Base-by-base conservation (phyloP, 2,329 filamentous ascomycete species). In the Berkeleyomyces rouxiae region DNA sequence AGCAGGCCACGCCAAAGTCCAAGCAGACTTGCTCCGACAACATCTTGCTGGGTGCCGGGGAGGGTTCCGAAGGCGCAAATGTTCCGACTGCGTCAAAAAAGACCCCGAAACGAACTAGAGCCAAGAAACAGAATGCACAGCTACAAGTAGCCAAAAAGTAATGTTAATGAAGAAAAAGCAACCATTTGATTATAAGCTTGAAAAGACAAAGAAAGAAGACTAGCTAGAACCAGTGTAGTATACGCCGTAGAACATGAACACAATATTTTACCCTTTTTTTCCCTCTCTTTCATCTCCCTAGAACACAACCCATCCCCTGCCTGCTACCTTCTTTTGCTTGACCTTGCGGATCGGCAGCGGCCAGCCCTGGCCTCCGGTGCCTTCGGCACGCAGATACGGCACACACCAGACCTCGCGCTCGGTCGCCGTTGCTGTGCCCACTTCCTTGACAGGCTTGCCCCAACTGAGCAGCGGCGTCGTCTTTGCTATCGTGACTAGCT, bases 371-470 rank as follows among this genome's bases (percentile, higher is more conserved):
- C 82, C 82, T 0, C 82, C 84, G 0, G 73, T 78, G 0, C 78
- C 82, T 69, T 90, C 87, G 0, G 87, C 85, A 60, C 84, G 76
- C 67, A 97, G 71, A 67, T 85, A 86, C 58, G 91, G 86, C 67
- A 92, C 82, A 2, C 95, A 87, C 82, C 88, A 95, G 68, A 87
- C 90, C 73, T 93, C 86, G 58, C 91, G 80, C 66, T 74, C 71
- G 1, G 69, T 69, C 36, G 70, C 69, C 57, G 71, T 74, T 47
- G 74, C 72, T 59, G 75, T 70, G 67, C 80, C 75, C 11, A 88
- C 81, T 76, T 93, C 91, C 68, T 93, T 93, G 70, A 96, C 85
- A 0, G 93, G 92, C 76, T 97, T 97, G 3, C 90, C 88, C 67
- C 92, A 90, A 44, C 82, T 82, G 31, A 97, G 72, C 61, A 99